Evolutionary conservation across 2,329 filamentous ascomycete species (phyloP), one percentile per base, ranked within the genome.

Genomic region (Truncatella angustata): DNA sequence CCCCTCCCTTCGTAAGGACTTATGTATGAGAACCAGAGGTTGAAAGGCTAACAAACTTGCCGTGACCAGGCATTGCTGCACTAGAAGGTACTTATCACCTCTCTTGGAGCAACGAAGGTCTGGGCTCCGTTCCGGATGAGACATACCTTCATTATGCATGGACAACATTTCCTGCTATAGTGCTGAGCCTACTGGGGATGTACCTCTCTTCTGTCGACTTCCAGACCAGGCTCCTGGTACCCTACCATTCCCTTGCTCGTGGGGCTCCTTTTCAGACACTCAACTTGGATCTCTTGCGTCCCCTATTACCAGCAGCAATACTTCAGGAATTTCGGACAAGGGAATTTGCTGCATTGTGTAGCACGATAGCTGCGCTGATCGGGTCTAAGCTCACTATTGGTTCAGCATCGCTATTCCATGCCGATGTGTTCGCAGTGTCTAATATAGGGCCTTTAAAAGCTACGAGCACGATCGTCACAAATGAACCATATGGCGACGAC

Each of bases 61-160:
- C n/a, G n/a, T n/a, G n/a, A n/a, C n/a, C n/a, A n/a, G n/a, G n/a
- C n/a, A 18, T 50, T 11, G 37, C 30, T 9, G 14, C 16, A 3
- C 24, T 50, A 9, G 49, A 50, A n/a, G 37, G 32, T 11, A 24
- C 42, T n/a, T 37, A 43, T 16, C 49, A 50, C 14, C 40, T 11
- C n/a, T 50, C 49, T 23, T n/a, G 2, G 16, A 6, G 16, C 4
- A n/a, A 50, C 10, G 16, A 50, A n/a, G 49, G 49, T 10, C 32
- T 50, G n/a, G n/a, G 37, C 18, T 39, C 39, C n/a, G 26, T 50
- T 26, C 39, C 30, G 34, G 37, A 50, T 24, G 49, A 50, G 2
- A 50, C 37, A 5, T 50, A 50, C 20, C 49, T 50, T 36, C 49
- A 50, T n/a, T 50, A 50, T 18, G 37, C 18, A 24, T 50, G 49